Conservation (phyloP, 495 filamentous ascomycete genomes). For the Letharia columbiana region DNA sequence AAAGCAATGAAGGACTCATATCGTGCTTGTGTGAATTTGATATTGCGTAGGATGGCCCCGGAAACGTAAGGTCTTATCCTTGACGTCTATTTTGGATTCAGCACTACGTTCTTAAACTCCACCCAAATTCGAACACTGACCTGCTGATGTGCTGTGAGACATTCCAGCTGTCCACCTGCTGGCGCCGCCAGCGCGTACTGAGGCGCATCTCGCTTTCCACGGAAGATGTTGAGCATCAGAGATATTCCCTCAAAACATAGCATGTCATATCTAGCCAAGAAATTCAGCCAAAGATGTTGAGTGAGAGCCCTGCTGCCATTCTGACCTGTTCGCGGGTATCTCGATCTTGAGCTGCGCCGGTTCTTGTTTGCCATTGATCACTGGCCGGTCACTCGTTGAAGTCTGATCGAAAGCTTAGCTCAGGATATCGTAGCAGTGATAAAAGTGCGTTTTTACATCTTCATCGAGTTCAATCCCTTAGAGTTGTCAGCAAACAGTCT, state of each 20-base stretch:
- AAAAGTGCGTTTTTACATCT: constrained; percentile 48
- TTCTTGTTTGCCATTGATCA: constrained; percentile 71
- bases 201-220: constrained; percentile 60
- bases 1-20: constrained; percentile 97
- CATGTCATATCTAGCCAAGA: constrained; percentile 73
- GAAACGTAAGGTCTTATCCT: constrained; percentile 79
- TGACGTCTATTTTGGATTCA: constrained; percentile 45
- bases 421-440: not conserved
- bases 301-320: constrained; percentile 25
- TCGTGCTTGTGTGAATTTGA: constrained; percentile 81
- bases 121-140: constrained; percentile 31
- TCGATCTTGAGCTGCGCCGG: constrained; percentile 94
- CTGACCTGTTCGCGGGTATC: constrained; percentile 84
- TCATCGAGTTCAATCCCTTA: constrained; percentile 89
- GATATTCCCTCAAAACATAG: constrained; percentile 97
- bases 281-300: constrained; percentile 3
- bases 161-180: constrained; percentile 62
- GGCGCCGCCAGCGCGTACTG: constrained; percentile 68
- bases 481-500: constrained; percentile 30
- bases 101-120: not conserved
- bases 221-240: constrained; percentile 92
- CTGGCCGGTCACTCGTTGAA: constrained; percentile 60
- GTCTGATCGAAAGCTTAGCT: constrained; percentile 42
- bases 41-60: constrained; percentile 74
- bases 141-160: constrained; percentile 66